Base-by-base conservation (phyloP, 208 protist species). In the Acanthamoeba sp. region DNA sequence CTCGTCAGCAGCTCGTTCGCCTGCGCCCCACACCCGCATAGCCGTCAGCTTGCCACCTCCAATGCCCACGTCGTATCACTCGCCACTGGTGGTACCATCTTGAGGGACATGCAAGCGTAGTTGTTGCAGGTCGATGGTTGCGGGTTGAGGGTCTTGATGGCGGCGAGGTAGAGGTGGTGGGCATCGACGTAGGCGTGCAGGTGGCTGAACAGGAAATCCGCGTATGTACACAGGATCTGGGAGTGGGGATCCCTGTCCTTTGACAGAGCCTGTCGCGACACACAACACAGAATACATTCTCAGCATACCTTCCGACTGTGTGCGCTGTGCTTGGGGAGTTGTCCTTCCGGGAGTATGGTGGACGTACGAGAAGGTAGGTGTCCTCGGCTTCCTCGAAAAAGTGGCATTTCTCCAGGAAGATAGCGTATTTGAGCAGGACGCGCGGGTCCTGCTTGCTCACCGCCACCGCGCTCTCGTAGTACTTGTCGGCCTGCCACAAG, bases 61-160 rank as follows among this genome's bases (percentile, higher is more conserved):
- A 16, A 0, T 36, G 22, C 38, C 6, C 9, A 48, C 27, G 29
- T 18, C 40, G 9, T 40, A 2, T 1, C 12, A 66, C 24, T 7
- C 82, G 24, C 14, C 10, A 29, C 32, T 10, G 40, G 9, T 3
- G 4, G 20, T 52, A 69, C 84, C 84, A 90, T 90, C 27, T 69
- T 69, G 55, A 90, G 50, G 34, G 36, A 69, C 84, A 90, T 90
- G 55, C 84, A 90, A 6, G 84, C 84, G 55, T 90, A 90, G 84
- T 90, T 90, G 84, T 90, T 90, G 52, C 84, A 90, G 55, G 52
- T n/a, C 4, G 29, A 59, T 5, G 84, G 52, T 3, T 18, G 34
- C 24, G 84, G 84, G 38, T n/a, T 40, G 55, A 69, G 84, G 32
- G 55, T 69, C 36, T 90, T 90, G 84, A 90, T 62, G 50, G 84